Percentiles rank a stretch among this genome's conserved stretches.
Evolutionary conservation across 164 flowering plant genomes (phyloP).

Genomic region (Annona cherimola): DNA sequence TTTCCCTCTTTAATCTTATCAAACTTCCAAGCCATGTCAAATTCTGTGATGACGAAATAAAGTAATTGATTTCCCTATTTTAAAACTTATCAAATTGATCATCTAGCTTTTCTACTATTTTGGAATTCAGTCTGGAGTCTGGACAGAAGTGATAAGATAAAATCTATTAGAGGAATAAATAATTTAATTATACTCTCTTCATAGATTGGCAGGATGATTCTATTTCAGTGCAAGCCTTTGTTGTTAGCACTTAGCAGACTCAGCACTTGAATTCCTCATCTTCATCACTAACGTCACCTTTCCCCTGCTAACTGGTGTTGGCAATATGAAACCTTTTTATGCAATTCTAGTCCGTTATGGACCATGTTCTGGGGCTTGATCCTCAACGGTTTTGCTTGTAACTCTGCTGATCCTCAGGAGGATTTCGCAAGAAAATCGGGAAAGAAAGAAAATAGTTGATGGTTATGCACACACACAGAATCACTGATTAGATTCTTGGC

Average conservation of each 20-base stretch:
- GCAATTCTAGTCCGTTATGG: too few relatives aligned
- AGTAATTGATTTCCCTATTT: neutral
- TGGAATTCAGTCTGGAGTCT: too few relatives aligned
- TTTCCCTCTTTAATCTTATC: neutral
- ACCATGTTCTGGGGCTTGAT: too few relatives aligned
- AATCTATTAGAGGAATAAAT: neutral
- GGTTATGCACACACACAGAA: neutral
- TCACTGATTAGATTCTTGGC: neutral
- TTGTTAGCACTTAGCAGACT: neutral
- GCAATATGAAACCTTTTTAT: too few relatives aligned
- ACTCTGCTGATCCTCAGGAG: too few relatives aligned
- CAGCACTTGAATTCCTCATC: too few relatives aligned
- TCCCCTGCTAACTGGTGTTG: too few relatives aligned
- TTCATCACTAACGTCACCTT: too few relatives aligned
- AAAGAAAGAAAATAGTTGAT: neutral
- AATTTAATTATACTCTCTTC: neutral
- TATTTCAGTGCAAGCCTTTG: neutral
- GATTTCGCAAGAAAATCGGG: too few relatives aligned
- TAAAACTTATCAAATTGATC: neutral
- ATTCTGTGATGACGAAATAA: neutral
- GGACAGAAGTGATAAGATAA: neutral
- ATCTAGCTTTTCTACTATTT: too few relatives aligned
- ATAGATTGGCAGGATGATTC: neutral
- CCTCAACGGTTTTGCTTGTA: too few relatives aligned
- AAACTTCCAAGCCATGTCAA: neutral